These are phyloP conservation scores for Boletellus dicymbophilus DNA, from an alignment of 1,284 basidiomycete genomes.

Conservation along the genomic window DNA sequence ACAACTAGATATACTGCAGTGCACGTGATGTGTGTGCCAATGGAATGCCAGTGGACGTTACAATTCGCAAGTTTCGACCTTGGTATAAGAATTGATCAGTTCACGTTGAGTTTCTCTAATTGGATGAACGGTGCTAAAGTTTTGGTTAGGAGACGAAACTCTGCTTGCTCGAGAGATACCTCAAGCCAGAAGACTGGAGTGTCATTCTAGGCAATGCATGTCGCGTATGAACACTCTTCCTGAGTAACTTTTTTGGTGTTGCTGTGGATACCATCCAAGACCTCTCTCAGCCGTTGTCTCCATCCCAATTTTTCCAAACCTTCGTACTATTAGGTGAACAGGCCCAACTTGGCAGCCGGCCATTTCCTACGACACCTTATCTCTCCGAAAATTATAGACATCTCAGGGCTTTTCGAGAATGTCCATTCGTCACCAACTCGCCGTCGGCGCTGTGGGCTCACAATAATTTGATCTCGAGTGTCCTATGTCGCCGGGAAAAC, in stretches of 20 bases:
- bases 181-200: background rate
- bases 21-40: too few species aligned
- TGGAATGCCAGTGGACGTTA: too few species aligned
- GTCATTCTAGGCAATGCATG: background rate
- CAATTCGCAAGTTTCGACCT: too few species aligned
- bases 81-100: too few species aligned
- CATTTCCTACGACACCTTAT: background rate
- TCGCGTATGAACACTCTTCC: background rate
- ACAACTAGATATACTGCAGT: too few species aligned
- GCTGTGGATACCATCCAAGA: background rate
- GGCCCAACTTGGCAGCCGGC: background rate
- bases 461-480: constrained; percentile 1
- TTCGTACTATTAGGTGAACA: background rate
- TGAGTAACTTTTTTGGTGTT: background rate
- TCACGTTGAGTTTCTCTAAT: too few species aligned
- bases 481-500: constrained; percentile 11
- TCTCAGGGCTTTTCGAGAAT: too few species aligned
- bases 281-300: background rate
- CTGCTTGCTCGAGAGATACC: background rate
- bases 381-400: background rate
- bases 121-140: too few species aligned
- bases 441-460: background rate
- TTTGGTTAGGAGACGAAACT: background rate
- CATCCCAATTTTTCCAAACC: background rate
- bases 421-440: constrained; percentile 1